These are phyloP conservation scores for Pleodorina starrii DNA, from an alignment of 139 green algal species.

Conservation along the genomic window DNA sequence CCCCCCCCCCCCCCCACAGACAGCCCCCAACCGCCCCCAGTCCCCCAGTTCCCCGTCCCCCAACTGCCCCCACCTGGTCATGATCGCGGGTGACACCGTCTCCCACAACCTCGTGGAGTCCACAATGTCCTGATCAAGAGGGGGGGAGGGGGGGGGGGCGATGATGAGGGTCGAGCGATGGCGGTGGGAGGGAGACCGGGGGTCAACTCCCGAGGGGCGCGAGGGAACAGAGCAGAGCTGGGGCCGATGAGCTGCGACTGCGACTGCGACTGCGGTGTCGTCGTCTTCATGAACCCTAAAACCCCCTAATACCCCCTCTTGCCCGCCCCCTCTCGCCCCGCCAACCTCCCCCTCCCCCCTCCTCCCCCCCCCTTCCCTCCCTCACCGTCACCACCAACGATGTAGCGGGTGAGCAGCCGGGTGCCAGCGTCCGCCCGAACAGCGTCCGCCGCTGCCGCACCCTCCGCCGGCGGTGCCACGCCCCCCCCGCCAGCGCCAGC, in stretches of 20 bases:
- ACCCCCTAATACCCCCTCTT: neutral
- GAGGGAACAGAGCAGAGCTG: too few relatives aligned
- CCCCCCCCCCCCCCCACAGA: too few relatives aligned
- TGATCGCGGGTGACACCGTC: neutral
- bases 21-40: too few relatives aligned
- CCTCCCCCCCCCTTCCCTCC: too few relatives aligned
- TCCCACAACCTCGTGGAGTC: constrained; percentile 41
- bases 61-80: constrained; percentile 44
- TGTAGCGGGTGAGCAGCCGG: neutral
- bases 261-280: too few relatives aligned
- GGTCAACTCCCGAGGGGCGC: too few relatives aligned
- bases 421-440: constrained; percentile 21
- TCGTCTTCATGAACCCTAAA: too few relatives aligned
- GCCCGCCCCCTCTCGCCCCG: neutral
- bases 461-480: neutral
- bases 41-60: too few relatives aligned
- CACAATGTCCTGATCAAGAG: constrained; percentile 49
- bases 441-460: neutral
- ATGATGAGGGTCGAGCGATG: neutral
- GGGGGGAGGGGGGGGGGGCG: neutral
- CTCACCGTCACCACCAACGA: constrained; percentile 40
- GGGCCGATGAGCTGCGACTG: too few relatives aligned
- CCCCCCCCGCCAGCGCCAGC: neutral
- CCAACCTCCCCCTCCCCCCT: neutral
- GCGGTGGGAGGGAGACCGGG: too few relatives aligned